Conservation (phyloP, 495 filamentous ascomycete species). For the Penicillium antarcticum region DNA sequence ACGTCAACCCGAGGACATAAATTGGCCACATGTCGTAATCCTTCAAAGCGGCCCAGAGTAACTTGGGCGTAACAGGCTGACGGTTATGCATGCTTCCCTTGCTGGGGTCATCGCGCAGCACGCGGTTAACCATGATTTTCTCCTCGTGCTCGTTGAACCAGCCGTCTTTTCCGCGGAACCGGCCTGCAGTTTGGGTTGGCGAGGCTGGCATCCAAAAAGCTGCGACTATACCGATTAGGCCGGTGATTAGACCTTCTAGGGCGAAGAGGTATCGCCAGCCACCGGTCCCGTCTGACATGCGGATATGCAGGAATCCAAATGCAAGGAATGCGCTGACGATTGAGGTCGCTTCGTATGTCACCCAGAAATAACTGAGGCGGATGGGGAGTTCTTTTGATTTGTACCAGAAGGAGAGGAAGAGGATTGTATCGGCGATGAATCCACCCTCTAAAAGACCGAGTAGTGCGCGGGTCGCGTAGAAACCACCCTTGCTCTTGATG, state of each 20-base stretch:
- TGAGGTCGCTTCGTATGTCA: conserved; percentile 59
- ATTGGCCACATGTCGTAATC: conserved; percentile 75
- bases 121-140: conserved; percentile 57
- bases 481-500: conserved; percentile 57
- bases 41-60: conserved; percentile 55
- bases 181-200: conserved; percentile 65
- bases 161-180: conserved; percentile 63
- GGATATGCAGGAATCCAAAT: conserved; percentile 67
- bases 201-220: conserved; percentile 68
- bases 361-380: conserved; percentile 69
- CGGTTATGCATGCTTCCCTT: conserved; percentile 61
- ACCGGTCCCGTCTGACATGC: conserved; percentile 51
- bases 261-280: conserved; percentile 76
- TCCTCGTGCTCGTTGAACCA: conserved; percentile 64
- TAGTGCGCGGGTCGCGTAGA: conserved; percentile 60
- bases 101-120: conserved; percentile 61
- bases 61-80: conserved; percentile 55
- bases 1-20: conserved; percentile 60
- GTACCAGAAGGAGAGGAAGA: conserved; percentile 79
- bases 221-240: conserved; percentile 60
- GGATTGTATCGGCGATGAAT: conserved; percentile 54
- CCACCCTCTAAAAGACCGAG: conserved; percentile 76
- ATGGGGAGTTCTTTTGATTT: conserved; percentile 65
- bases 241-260: conserved; percentile 52
- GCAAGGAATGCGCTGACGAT: conserved; percentile 70